Conservation (phyloP, 2,329 filamentous ascomycete species). For the Xylaria sp. region DNA sequence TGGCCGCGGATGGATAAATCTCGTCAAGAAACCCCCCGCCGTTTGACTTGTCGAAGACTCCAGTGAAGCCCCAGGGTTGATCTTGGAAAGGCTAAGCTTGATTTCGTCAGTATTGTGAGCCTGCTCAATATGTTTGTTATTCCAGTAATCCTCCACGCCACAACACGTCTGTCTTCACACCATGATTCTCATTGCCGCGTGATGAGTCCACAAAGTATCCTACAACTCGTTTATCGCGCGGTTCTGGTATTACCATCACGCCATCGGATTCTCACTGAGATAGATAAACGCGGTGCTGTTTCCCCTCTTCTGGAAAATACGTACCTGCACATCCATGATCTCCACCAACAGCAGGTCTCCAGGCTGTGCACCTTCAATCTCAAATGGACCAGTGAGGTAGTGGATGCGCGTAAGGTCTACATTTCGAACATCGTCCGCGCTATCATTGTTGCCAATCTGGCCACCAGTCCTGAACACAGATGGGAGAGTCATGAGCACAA, state of each 20-base stretch:
- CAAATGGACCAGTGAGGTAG: conserved; percentile 90
- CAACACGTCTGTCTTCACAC: conserved; percentile 48
- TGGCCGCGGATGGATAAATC: conserved; percentile 80
- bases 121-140: not conserved
- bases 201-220: not conserved
- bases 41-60: conserved; percentile 81
- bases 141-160: not conserved
- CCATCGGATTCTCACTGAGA: not conserved
- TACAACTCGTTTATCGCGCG: not conserved
- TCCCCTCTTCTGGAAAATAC: not conserved
- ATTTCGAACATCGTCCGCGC: conserved; percentile 86
- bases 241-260: not conserved
- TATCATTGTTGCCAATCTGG: conserved; percentile 89
- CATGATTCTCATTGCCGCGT: not conserved
- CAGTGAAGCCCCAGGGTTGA: conserved; percentile 90
- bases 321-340: conserved; percentile 79
- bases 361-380: conserved; percentile 84
- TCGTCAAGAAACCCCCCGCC: conserved; percentile 92
- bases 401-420: conserved; percentile 87
- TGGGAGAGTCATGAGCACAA: conserved; percentile 12
- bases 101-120: conserved; percentile 13
- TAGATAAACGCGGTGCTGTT: not conserved
- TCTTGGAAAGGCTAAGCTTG: conserved; percentile 76
- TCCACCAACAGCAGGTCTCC: conserved; percentile 88
- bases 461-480: conserved; percentile 68